Evolutionary conservation across 768 basidiomycete species (phyloP).

Genomic region (Leucosporidium creatinivorum): DNA sequence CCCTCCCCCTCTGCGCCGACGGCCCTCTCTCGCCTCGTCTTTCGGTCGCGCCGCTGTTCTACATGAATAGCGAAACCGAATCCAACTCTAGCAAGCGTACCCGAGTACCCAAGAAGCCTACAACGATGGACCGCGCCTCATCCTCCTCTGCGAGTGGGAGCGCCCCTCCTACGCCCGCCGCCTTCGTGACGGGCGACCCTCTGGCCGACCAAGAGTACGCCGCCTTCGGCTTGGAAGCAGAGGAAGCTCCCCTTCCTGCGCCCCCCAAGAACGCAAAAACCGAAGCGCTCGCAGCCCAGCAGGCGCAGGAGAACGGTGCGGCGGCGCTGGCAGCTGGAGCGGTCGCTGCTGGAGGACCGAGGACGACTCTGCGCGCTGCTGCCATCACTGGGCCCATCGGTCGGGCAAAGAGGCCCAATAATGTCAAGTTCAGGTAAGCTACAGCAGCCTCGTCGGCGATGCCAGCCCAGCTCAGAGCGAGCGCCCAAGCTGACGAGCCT

Average conservation of each 20-base stretch:
- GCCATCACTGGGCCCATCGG: slow-evolving; percentile 19
- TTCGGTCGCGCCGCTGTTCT: not conserved
- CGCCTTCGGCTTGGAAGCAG: slow-evolving; percentile 17
- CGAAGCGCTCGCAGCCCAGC: not conserved
- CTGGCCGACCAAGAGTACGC: slow-evolving; percentile 19
- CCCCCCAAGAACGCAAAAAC: slow-evolving; percentile 3
- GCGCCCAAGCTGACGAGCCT: too few species aligned
- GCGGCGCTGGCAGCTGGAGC: slow-evolving; percentile 4
- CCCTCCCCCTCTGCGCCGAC: too few species aligned
- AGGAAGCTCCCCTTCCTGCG: slow-evolving; percentile 12
- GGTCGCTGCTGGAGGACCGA: slow-evolving; percentile 5
- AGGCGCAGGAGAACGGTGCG: slow-evolving; percentile 7
- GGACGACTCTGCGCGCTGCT: slow-evolving; percentile 2
- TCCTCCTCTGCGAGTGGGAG: not conserved
- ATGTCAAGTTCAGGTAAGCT: slow-evolving; percentile 32
- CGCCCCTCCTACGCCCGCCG: not conserved
- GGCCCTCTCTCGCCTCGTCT: not conserved
- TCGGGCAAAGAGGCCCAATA: slow-evolving; percentile 34
- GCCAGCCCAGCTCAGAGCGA: too few species aligned
- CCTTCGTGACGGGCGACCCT: slow-evolving; percentile 6
- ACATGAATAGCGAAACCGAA: slow-evolving; percentile 8
- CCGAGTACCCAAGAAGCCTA: not conserved
- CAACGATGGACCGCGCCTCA: not conserved
- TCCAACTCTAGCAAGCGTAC: not conserved
- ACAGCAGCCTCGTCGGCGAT: not conserved